phyloP scores from a whole-genome alignment of 352 stramenopile genomes.

The Phytophthora ramorum region DNA sequence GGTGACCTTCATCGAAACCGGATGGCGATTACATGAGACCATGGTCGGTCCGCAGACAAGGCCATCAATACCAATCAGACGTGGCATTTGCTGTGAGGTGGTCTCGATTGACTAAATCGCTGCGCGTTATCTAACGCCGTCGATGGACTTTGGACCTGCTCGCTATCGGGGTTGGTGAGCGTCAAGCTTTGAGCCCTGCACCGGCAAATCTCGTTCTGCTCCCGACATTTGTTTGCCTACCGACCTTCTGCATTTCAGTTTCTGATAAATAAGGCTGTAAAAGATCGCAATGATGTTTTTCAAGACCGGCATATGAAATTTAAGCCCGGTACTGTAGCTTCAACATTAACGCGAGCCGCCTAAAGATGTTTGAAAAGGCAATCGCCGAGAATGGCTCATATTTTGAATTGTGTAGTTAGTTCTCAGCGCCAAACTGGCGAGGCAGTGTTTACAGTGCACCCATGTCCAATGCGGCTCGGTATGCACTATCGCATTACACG shows the following conservation, averaged over 20 bases:
- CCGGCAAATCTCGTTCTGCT: not conserved
- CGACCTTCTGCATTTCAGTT: not conserved
- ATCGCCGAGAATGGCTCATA: not conserved
- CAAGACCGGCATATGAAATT: not conserved
- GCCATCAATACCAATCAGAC: constrained; percentile 19
- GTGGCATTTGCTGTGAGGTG: constrained; percentile 16
- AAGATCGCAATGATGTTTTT: no score
- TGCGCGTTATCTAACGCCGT: not conserved
- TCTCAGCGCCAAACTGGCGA: no score
- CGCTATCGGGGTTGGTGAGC: not conserved
- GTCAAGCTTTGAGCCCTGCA: not conserved
- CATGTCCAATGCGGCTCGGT: no score
- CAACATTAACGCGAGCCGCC: no score
- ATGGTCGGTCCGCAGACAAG: constrained; percentile 14
- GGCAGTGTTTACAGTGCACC: no score
- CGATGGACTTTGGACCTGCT: no score
- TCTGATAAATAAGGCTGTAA: no score
- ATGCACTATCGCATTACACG: no score
- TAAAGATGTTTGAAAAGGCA: no score
- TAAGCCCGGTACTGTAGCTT: not conserved
- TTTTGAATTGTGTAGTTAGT: not conserved
- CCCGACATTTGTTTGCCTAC: not conserved
- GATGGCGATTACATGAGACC: constrained; percentile 16
- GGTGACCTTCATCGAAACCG: no score
- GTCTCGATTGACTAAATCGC: constrained; percentile 10